Evolutionary conservation across 176 grass and related monocot genomes (phyloP).

Genomic region (Eremochloa ophiuroides): DNA sequence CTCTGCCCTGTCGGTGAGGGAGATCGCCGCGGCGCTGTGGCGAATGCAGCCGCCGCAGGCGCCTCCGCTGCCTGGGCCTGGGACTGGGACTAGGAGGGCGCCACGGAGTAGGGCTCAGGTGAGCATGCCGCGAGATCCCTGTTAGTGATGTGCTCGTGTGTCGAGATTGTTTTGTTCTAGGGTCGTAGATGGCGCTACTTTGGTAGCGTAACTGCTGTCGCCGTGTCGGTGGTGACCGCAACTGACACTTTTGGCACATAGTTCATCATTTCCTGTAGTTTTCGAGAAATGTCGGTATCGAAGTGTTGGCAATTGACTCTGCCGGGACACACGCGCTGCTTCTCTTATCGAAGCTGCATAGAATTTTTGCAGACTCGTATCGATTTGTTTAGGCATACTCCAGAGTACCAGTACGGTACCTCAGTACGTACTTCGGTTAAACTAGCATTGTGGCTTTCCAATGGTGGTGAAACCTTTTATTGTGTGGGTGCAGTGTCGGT

Average conservation of each 20-base stretch:
- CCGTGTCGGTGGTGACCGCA: neutral
- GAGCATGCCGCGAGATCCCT: slow-evolving; percentile 3
- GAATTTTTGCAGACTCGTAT: neutral
- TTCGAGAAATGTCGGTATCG: neutral
- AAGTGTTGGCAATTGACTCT: neutral
- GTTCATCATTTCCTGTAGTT: neutral
- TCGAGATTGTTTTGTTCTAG: neutral
- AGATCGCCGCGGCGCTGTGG: slow-evolving; percentile 50
- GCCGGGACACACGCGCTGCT: neutral
- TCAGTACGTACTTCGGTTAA: neutral
- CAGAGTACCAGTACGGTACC: neutral
- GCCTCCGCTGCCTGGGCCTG: neutral
- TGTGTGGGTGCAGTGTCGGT: neutral
- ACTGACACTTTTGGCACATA: slow-evolving; percentile 12
- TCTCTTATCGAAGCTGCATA: neutral
- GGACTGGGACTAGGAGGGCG: neutral
- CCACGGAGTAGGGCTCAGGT: neutral
- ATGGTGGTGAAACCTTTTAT: neutral
- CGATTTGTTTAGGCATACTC: neutral
- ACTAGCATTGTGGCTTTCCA: neutral
- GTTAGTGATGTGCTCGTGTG: neutral
- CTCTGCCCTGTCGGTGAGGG: slow-evolving; percentile 32
- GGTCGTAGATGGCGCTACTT: neutral
- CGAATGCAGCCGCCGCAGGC: slow-evolving; percentile 23
- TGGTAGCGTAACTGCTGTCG: neutral